Evolutionary conservation across 306 rosid genomes (phyloP).

Genomic region (Chamaecrista fasciculata): DNA sequence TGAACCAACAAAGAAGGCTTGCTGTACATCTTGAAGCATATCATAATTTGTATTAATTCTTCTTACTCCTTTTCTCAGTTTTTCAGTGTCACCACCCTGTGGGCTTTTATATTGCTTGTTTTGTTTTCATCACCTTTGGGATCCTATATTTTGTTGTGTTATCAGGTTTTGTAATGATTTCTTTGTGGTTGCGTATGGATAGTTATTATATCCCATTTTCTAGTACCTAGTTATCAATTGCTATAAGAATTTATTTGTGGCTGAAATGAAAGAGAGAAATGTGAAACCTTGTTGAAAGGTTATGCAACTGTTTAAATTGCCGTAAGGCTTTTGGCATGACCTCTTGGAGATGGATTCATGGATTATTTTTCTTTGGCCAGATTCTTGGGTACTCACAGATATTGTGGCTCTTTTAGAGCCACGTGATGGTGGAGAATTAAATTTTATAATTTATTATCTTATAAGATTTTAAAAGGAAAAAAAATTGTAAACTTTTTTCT

Average conservation of each 20-base stretch:
- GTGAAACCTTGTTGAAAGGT: not conserved
- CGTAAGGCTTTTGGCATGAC: no score
- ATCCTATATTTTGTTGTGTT: slow-evolving; percentile 30
- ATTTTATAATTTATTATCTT: no score
- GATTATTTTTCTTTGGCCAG: no score
- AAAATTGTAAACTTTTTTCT: no score
- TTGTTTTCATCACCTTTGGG: slow-evolving; percentile 20
- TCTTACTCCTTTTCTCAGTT: not conserved
- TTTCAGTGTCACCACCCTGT: not conserved
- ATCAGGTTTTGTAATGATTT: slow-evolving; percentile 23
- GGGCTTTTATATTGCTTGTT: slow-evolving; percentile 25
- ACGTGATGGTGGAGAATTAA: no score
- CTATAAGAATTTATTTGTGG: not conserved
- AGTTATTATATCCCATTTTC: not conserved
- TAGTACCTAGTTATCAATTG: not conserved
- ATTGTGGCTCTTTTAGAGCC: no score
- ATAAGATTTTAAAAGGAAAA: no score
- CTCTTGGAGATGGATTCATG: no score
- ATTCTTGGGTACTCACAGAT: no score
- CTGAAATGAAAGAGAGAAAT: no score
- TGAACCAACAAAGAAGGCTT: slow-evolving; percentile 58
- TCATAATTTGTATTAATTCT: not conserved
- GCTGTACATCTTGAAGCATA: slow-evolving; percentile 71
- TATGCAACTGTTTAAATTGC: no score
- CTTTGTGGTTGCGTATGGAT: slow-evolving; percentile 15